These are phyloP conservation scores for Exserohilum rostratum DNA, from an alignment of 2,329 filamentous ascomycete genomes.

Conservation along the genomic window DNA sequence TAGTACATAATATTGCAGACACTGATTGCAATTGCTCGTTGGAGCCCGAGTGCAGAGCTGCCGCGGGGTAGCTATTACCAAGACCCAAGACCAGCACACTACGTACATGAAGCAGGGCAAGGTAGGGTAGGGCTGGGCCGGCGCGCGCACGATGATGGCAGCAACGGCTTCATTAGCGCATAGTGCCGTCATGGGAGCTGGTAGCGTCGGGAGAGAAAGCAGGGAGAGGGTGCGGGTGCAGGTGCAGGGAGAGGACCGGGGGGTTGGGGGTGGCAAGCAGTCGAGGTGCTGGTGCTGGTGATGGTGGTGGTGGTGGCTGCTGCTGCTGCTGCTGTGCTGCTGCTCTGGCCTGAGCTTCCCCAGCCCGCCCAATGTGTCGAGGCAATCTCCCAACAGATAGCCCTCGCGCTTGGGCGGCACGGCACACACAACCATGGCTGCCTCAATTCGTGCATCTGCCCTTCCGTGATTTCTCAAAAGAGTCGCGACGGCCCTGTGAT, in stretches of 20 bases:
- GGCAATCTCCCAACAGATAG: slow-evolving; percentile 26
- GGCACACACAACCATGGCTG: neutral
- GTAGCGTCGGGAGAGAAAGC: slow-evolving; percentile 6
- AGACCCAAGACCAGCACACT: too few relatives aligned
- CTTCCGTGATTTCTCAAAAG: neutral
- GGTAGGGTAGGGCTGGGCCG: slow-evolving; percentile 1
- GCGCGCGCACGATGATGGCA: slow-evolving; percentile 8
- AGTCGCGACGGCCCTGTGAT: too few relatives aligned
- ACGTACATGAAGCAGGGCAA: too few relatives aligned
- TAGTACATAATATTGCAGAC: too few relatives aligned
- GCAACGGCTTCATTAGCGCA: slow-evolving; percentile 11
- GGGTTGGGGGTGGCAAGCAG: too few relatives aligned
- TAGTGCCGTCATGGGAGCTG: slow-evolving; percentile 7
- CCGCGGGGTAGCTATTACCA: too few relatives aligned
- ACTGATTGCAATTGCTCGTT: too few relatives aligned
- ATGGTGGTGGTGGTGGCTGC: too few relatives aligned
- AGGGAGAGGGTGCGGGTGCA: neutral
- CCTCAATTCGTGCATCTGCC: neutral
- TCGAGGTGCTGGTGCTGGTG: too few relatives aligned
- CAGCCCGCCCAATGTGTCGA: slow-evolving; percentile 9
- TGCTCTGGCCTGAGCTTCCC: slow-evolving; percentile 19
- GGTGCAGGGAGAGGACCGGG: too few relatives aligned
- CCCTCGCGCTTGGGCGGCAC: slow-evolving; percentile 5
- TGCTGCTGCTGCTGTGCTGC: too few relatives aligned
- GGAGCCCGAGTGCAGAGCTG: too few relatives aligned